These are phyloP conservation scores for Colletotrichum salicis DNA, from an alignment of 2,329 filamentous ascomycete species.

Conservation along the genomic window DNA sequence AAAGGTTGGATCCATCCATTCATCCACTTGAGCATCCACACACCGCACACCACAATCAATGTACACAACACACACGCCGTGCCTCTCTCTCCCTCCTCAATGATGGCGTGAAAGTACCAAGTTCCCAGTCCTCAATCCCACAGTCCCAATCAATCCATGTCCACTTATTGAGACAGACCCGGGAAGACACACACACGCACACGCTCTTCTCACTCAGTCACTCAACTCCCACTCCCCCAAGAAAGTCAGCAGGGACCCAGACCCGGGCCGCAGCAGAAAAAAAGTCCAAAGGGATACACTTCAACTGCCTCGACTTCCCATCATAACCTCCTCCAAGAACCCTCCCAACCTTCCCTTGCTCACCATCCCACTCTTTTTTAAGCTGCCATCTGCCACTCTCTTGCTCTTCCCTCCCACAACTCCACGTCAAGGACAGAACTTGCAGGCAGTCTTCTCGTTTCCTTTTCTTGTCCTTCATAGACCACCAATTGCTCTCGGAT, in stretches of 20 bases:
- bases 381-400: constrained; percentile 33
- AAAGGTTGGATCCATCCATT: constrained; percentile 30
- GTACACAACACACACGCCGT: constrained; percentile 8
- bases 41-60: not conserved
- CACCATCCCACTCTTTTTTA: constrained; percentile 30
- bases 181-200: constrained; percentile 3
- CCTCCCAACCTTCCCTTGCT: constrained; percentile 33
- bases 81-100: constrained; percentile 7
- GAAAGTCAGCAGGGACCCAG: constrained; percentile 25
- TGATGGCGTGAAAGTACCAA: constrained; percentile 17
- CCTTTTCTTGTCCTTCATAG: constrained; percentile 35
- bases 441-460: constrained; percentile 35
- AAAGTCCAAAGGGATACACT: constrained; percentile 32
- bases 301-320: constrained; percentile 32
- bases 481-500: constrained; percentile 33
- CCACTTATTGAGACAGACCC: constrained; percentile 28
- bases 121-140: constrained; percentile 30
- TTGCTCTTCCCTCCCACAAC: constrained; percentile 14
- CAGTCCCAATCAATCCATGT: constrained; percentile 31
- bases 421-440: constrained; percentile 27
- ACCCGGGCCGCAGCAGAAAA: constrained; percentile 14
- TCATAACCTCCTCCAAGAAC: constrained; percentile 22
- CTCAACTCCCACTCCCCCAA: constrained; percentile 14
- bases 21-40: constrained; percentile 25
- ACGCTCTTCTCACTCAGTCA: not conserved